A percentile compares a stretch with the other conserved stretches of the same genome.
Conservation (phyloP, 495 filamentous ascomycete species). For the Letharia lupina region DNA sequence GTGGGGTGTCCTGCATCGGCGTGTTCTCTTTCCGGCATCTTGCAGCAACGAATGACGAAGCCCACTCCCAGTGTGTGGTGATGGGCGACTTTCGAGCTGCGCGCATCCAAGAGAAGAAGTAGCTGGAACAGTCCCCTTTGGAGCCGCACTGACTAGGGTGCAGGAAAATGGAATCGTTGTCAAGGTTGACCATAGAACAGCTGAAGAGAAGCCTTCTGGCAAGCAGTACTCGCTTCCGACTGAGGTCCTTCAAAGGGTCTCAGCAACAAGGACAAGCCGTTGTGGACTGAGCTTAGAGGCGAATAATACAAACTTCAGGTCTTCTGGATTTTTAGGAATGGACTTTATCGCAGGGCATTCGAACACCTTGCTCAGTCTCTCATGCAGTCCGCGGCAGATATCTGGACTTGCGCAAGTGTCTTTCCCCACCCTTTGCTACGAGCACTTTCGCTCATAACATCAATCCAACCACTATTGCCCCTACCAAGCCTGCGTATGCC, state of each 20-base stretch:
- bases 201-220: not conserved
- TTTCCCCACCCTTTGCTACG: not conserved
- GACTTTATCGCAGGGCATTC: not conserved
- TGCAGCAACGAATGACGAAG: conserved; percentile 2
- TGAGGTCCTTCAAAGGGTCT: not conserved
- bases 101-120: not conserved
- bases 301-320: not conserved
- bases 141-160: not conserved
- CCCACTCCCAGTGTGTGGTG: not conserved
- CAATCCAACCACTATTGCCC: not conserved
- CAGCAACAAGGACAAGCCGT: not conserved
- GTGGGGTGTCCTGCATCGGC: not conserved
- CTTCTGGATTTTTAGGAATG: not conserved
- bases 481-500: not conserved
- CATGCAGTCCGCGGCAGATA: not conserved
- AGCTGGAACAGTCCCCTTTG: not conserved
- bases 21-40: not conserved
- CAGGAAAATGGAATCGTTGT: not conserved
- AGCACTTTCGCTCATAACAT: not conserved
- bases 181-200: not conserved
- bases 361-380: not conserved
- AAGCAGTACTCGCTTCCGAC: not conserved
- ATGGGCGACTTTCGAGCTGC: not conserved
- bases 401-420: not conserved
- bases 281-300: not conserved